Conservation (phyloP, 305 asterid species). For the Andrographis paniculata region DNA sequence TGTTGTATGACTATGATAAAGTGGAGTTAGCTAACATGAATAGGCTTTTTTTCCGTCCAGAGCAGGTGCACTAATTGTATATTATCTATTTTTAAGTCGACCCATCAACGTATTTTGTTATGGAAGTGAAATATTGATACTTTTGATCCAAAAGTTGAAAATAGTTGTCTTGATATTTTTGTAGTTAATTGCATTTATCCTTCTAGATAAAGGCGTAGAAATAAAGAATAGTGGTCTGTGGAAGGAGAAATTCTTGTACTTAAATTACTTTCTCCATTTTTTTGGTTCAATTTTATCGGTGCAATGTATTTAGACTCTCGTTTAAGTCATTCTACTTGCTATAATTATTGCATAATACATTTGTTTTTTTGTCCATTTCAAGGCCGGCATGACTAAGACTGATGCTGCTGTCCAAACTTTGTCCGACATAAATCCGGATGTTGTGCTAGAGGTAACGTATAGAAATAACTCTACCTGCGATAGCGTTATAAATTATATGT, state of each 20-base stretch:
- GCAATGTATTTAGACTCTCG: no score
- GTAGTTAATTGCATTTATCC: no score
- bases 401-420: constrained; percentile 99
- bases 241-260: no score
- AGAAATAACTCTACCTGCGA: neutral
- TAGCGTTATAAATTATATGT: neutral
- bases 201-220: no score
- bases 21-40: constrained; percentile 99
- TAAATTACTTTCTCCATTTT: no score
- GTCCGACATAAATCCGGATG: constrained; percentile 94
- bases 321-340: constrained; percentile 14
- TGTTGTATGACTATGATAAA: constrained; percentile 95
- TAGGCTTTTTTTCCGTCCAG: constrained; percentile 97
- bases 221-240: no score
- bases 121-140: neutral
- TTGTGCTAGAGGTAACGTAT: constrained; percentile 79
- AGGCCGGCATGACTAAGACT: constrained; percentile 98
- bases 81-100: constrained; percentile 9
- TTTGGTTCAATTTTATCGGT: no score
- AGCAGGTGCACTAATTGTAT: constrained; percentile 53
- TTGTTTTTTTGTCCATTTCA: constrained; percentile 17
- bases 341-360: constrained; percentile 10
- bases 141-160: no score
- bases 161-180: no score
- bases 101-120: constrained; percentile 2